Conservation (phyloP, 768 basidiomycete genomes). For the Tephrocybe sp. region DNA sequence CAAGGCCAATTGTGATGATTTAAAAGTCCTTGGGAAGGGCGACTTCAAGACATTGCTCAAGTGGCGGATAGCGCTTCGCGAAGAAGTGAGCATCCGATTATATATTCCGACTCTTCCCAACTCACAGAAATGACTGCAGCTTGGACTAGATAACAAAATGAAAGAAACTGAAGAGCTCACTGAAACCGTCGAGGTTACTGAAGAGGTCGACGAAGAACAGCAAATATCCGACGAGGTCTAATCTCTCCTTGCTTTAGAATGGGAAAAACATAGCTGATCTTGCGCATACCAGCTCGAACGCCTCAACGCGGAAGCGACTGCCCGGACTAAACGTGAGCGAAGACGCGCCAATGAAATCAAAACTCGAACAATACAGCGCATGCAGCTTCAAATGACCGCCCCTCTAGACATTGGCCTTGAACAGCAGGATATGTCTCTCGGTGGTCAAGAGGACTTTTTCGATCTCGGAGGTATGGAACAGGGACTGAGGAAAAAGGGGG, state of each 20-base stretch:
- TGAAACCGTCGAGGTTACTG: constrained; percentile 66
- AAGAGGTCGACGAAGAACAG: constrained; percentile 83
- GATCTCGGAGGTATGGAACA: constrained; percentile 69
- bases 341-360: constrained; percentile 88
- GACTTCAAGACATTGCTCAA: constrained; percentile 93
- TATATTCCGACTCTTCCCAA: not conserved
- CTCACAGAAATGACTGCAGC: constrained; percentile 35
- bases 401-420: constrained; percentile 96
- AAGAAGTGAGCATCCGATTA: constrained; percentile 62
- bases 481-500: constrained; percentile 37
- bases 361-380: constrained; percentile 83
- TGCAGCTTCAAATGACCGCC: constrained; percentile 97
- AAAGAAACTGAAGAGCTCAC: constrained; percentile 74
- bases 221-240: constrained; percentile 85
- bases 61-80: constrained; percentile 85
- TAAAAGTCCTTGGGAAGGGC: constrained; percentile 96
- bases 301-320: constrained; percentile 72
- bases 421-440: constrained; percentile 72
- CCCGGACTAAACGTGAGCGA: constrained; percentile 76
- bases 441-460: constrained; percentile 88
- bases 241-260: not conserved
- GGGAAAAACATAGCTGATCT: constrained; percentile 5
- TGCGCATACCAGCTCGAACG: constrained; percentile 66
- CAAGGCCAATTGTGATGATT: constrained; percentile 81
- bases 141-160: constrained; percentile 82